phyloP scores from a whole-genome alignment of 176 grass and related monocot species.

The Zoysia pacifica region DNA sequence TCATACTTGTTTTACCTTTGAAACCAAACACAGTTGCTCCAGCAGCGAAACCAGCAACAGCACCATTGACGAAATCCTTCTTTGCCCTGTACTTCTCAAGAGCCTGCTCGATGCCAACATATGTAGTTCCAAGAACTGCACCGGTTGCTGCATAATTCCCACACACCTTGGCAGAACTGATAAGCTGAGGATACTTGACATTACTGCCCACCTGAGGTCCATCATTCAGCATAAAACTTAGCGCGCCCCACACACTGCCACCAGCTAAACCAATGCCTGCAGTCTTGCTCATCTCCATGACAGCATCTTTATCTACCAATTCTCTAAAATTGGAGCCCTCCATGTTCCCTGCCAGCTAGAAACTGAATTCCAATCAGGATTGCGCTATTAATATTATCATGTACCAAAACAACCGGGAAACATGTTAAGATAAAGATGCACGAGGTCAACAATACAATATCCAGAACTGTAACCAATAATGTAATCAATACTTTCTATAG shows the following conservation, averaged over 20 bases:
- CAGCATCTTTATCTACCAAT: constrained; percentile 1
- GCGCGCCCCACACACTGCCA: constrained; percentile 45
- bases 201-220: constrained; percentile 38
- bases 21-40: constrained; percentile 48
- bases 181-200: constrained; percentile 46
- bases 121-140: constrained; percentile 52
- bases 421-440: neutral
- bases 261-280: constrained; percentile 47
- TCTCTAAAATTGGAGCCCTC: constrained; percentile 32
- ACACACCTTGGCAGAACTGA: constrained; percentile 46
- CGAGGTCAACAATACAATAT: neutral
- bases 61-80: constrained; percentile 59
- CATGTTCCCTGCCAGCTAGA: constrained; percentile 40
- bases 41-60: constrained; percentile 59
- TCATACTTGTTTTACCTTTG: constrained; percentile 40
- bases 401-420: neutral
- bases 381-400: neutral
- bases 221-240: constrained; percentile 39
- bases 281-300: constrained; percentile 24
- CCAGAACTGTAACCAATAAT: neutral
- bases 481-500: neutral
- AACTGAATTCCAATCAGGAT: constrained; percentile 28
- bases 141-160: constrained; percentile 39
- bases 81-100: constrained; percentile 57
- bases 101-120: constrained; percentile 45